Percentiles rank a stretch among this genome's conserved stretches.
Conservation (phyloP, 345 rosid genomes). For the Sisymbrium irio region DNA sequence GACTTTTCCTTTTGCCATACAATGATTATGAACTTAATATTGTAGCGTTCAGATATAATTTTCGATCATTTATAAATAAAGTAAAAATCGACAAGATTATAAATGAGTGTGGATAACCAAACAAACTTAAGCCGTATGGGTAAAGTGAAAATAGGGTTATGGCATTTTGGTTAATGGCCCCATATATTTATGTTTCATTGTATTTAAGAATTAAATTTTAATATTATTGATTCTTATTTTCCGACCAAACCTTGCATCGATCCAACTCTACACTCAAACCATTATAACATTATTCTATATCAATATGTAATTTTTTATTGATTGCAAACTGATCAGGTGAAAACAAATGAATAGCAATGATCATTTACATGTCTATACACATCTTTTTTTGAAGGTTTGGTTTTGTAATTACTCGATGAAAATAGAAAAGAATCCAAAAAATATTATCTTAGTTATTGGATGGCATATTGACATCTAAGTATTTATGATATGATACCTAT, state of each 20-base stretch:
- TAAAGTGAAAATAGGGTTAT: constrained; percentile 19
- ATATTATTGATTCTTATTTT: constrained; percentile 21
- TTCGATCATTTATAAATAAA: neutral
- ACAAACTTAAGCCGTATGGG: constrained; percentile 11
- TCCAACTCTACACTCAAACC: constrained; percentile 17
- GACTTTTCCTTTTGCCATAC: neutral
- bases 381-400: neutral
- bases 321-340: neutral
- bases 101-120: constrained; percentile 30
- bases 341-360: neutral
- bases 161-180: constrained; percentile 11
- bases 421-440: neutral
- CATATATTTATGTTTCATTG: neutral
- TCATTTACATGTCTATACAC: neutral
- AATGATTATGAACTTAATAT: neutral
- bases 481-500: neutral
- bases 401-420: neutral
- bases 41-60: too few relatives aligned
- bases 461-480: neutral
- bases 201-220: neutral
- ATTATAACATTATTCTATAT: neutral
- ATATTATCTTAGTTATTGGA: neutral
- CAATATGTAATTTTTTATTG: neutral
- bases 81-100: neutral
- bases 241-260: constrained; percentile 22